These are phyloP conservation scores for Leishmania guyanensis DNA, from an alignment of 208 protist species.

Conservation along the genomic window DNA sequence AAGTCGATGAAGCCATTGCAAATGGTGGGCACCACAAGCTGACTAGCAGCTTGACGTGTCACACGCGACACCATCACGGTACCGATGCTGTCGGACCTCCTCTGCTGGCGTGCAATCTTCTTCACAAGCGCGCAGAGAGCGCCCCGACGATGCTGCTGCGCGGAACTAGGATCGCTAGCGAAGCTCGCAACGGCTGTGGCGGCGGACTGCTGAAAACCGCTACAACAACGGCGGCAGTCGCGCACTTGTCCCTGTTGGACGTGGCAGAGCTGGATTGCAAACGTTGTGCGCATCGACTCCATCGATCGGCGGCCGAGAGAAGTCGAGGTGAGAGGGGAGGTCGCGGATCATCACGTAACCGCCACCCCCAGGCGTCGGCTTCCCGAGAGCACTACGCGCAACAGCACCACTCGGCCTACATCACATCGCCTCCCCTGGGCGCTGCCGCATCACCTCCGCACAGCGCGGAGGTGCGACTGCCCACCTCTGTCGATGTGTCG, in stretches of 20 bases:
- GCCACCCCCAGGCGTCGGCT: not conserved
- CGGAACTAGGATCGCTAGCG: not conserved
- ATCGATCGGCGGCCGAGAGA: not conserved
- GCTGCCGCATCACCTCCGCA: not conserved
- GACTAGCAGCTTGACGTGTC: not conserved
- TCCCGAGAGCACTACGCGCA: not conserved
- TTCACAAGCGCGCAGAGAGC: slow-evolving; percentile 23
- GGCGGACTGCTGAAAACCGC: not conserved
- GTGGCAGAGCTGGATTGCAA: not conserved
- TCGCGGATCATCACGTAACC: too few species aligned
- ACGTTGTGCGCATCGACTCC: not conserved
- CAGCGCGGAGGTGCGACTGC: slow-evolving; percentile 32
- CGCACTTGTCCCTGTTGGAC: slow-evolving; percentile 10
- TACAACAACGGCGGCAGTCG: not conserved
- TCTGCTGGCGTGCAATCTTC: slow-evolving; percentile 13
- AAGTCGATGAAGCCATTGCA: not conserved
- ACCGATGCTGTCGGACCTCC: not conserved
- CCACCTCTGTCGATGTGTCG: slow-evolving; percentile 69
- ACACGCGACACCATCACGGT: not conserved
- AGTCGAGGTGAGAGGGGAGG: not conserved
- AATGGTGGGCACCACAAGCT: not conserved
- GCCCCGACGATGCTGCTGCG: slow-evolving; percentile 18
- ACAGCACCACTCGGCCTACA: not conserved
- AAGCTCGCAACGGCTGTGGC: not conserved
- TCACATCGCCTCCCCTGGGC: not conserved